phyloP scores from a whole-genome alignment of 2,329 filamentous ascomycete genomes.

The Aspergillus aculeatus region DNA sequence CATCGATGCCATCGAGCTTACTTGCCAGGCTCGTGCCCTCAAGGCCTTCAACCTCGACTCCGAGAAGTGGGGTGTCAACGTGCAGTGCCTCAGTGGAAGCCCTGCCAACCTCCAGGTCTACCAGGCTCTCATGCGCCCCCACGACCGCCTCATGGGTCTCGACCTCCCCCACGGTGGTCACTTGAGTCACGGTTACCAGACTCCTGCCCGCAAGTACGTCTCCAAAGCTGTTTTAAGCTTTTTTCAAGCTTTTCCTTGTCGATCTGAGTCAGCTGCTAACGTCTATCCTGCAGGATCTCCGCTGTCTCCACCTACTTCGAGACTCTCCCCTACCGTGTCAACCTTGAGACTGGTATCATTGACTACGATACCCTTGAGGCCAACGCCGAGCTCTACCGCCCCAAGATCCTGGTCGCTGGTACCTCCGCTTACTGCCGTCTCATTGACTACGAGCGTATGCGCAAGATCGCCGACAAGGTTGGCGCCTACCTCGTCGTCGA shows the following conservation, averaged over 20 bases:
- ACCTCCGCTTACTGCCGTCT: conserved; percentile 94
- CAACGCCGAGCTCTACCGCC: conserved; percentile 82
- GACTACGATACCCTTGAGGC: conserved; percentile 92
- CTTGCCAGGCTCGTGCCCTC: conserved; percentile 92
- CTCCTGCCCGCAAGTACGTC: conserved; percentile 75
- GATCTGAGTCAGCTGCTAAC: not conserved
- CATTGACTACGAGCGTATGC: conserved; percentile 93
- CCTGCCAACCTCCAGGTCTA: conserved; percentile 98
- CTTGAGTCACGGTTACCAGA: conserved; percentile 96
- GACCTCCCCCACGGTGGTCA: conserved; percentile 96
- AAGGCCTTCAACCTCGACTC: conserved; percentile 83
- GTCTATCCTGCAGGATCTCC: conserved; percentile 65
- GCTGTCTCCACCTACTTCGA: conserved; percentile 99
- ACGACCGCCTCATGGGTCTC: conserved; percentile 95
- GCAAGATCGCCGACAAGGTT: conserved; percentile 83
- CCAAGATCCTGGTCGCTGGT: conserved; percentile 92
- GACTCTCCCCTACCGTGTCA: conserved; percentile 89
- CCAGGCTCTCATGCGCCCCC: conserved; percentile 87
- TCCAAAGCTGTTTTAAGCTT: not conserved
- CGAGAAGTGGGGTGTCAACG: conserved; percentile 96
- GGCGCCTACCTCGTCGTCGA: conserved; percentile 92
- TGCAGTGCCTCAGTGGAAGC: conserved; percentile 88
- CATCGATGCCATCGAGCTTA: conserved; percentile 93
- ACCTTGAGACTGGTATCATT: conserved; percentile 87
- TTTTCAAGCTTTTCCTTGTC: not conserved